Conservation (phyloP, 257 asterid species). For the Solanum corneliomulleri region DNA sequence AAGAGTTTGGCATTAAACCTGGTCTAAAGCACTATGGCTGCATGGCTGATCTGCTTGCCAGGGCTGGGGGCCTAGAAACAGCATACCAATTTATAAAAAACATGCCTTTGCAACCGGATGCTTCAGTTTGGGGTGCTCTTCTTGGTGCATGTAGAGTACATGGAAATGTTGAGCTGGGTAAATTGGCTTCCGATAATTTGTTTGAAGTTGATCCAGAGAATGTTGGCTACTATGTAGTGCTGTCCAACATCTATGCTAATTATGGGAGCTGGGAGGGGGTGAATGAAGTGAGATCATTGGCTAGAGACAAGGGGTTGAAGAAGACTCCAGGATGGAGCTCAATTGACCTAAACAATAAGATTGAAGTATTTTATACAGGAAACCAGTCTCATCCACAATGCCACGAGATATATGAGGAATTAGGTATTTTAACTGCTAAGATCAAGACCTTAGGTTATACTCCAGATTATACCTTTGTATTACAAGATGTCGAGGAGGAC, state of each 20-base stretch:
- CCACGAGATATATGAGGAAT: conserved; percentile 41
- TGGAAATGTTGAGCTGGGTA: conserved; percentile 53
- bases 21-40: conserved; percentile 54
- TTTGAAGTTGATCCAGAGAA: conserved; percentile 36
- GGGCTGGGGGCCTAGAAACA: conserved; percentile 49
- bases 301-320: conserved; percentile 43
- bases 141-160: conserved; percentile 65
- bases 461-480: conserved; percentile 62
- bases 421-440: conserved; percentile 35
- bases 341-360: conserved; percentile 26
- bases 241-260: conserved; percentile 75
- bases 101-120: conserved; percentile 52
- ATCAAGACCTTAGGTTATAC: conserved; percentile 52
- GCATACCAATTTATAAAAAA: conserved; percentile 35
- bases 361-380: conserved; percentile 52
- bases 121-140: conserved; percentile 64
- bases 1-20: conserved; percentile 43
- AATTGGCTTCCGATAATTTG: conserved; percentile 33
- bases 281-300: conserved; percentile 59
- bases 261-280: conserved; percentile 63
- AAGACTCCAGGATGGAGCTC: conserved; percentile 78
- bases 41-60: conserved; percentile 66
- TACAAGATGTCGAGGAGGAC: conserved; percentile 81
- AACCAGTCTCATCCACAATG: conserved; percentile 50
- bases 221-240: conserved; percentile 67